Evolutionary conservation across 2,329 filamentous ascomycete genomes (phyloP), one percentile per base, ranked within the genome.

Genomic region (Plenodomus biglobosus): DNA sequence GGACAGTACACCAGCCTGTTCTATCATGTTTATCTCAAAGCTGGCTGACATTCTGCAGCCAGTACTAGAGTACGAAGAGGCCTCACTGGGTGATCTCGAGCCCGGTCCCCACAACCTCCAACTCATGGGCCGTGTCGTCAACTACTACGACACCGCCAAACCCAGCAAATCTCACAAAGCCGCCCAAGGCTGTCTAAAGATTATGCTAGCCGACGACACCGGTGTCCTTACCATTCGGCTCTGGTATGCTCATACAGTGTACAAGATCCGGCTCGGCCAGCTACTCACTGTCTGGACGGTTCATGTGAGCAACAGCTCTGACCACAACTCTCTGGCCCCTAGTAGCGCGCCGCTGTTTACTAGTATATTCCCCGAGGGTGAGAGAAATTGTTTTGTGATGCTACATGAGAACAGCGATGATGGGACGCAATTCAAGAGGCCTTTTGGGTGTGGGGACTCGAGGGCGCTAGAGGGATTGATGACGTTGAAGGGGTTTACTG

Each of bases 321-420:
- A 76, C n/a, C 68, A 72, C 21, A 69, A 68, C 2, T 65, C 59
- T 5, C 64, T 78, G 10, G 70, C 73, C 1, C 71, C 69, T 13
- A 70, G 72, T 0, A 73, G 66, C 35, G 80, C 80, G 43, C 74
- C 76, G 1, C 66, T 80, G 17, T 78, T 78, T 43, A 78, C 79
- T 0, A 80, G 77, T n/a, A 75, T 86, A 22, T 84, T 83, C 44
- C 82, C 82, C 0, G 80, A 82, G 35, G 75, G 80, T 7, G 76
- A 82, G 45, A 75, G 75, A 6, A 74, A 75, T 36, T 82, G 78
- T 37, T 77, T 82, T 49, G 69, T 85, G 41, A 77, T 78, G 64
- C 64, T 84, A 10, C 77, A 84, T 44, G 69, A 75, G n/a, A 76
- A 76, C 21, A 72, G 68, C 35, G 75, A 78, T 42, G 68, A 75